phyloP scores from a whole-genome alignment of 2,329 filamentous ascomycete species.

The Colletotrichum aenigma region DNA sequence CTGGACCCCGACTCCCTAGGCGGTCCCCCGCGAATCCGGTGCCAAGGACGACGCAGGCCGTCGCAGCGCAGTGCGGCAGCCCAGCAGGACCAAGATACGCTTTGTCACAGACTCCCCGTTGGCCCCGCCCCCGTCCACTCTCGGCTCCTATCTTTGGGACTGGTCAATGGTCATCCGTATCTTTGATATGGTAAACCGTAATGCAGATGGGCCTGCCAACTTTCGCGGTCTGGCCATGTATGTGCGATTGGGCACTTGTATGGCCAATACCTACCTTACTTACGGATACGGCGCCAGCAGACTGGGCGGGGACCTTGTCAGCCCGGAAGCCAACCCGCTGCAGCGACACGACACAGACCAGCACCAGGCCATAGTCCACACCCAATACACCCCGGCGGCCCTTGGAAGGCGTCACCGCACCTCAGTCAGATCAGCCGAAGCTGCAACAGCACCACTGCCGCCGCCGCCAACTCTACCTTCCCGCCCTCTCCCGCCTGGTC shows the following conservation, averaged over 20 bases:
- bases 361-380: constrained; percentile 3
- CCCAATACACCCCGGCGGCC: neutral
- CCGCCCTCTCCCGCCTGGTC: neutral
- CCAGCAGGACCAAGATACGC: constrained; percentile 6
- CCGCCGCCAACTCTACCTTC: neutral
- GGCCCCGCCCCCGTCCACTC: neutral
- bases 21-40: constrained; percentile 16
- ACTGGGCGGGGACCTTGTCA: constrained; percentile 6
- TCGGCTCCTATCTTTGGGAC: constrained; percentile 7
- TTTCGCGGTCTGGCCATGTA: neutral
- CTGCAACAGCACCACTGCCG: constrained; percentile 7
- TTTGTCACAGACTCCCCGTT: constrained; percentile 14
- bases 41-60: constrained; percentile 12
- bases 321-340: neutral
- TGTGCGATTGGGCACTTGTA: neutral
- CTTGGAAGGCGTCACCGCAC: constrained; percentile 12
- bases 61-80: neutral
- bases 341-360: neutral
- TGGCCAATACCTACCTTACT: neutral
- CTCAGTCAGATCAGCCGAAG: constrained; percentile 15
- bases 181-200: neutral
- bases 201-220: neutral
- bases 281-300: neutral
- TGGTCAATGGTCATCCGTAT: neutral
- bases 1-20: constrained; percentile 10